Conservation (phyloP, 495 filamentous ascomycete genomes). For the Penicillium paxilli region DNA sequence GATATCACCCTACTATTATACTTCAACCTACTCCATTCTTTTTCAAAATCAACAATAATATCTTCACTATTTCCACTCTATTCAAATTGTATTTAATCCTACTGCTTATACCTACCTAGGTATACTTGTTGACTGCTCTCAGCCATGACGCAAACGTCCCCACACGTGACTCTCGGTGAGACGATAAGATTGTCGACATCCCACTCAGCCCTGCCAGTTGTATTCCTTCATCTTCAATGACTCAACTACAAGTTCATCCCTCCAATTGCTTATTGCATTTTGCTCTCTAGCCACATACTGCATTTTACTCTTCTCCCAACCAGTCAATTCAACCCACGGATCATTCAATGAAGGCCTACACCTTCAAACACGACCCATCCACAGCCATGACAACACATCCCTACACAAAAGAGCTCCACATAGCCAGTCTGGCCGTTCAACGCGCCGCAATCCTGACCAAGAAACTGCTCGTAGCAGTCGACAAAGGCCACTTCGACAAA, state of each 20-base stretch:
- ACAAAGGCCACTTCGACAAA: slow-evolving; percentile 55
- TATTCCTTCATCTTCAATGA: background rate
- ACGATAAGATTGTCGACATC: too few relatives aligned
- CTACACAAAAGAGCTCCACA: slow-evolving; percentile 48
- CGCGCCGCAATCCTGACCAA: slow-evolving; percentile 55
- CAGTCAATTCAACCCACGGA: background rate
- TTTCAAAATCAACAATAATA: too few relatives aligned
- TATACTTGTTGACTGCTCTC: too few relatives aligned
- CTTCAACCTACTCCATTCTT: too few relatives aligned
- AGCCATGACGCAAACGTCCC: background rate
- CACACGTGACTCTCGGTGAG: slow-evolving; percentile 4
- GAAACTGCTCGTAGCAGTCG: slow-evolving; percentile 44
- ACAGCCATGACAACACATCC: slow-evolving; percentile 16
- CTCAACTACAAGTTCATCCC: background rate
- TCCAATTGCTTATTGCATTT: too few relatives aligned
- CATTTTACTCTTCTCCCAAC: too few relatives aligned
- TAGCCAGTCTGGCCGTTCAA: slow-evolving; percentile 54
- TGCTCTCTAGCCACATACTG: too few relatives aligned
- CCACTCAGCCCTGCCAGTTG: too few relatives aligned
- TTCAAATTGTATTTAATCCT: too few relatives aligned
- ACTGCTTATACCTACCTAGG: too few relatives aligned
- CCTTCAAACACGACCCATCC: background rate
- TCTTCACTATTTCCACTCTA: too few relatives aligned
- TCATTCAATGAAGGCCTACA: too few relatives aligned
- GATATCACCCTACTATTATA: background rate